Evolutionary conservation across 2,329 filamentous ascomycete genomes (phyloP), one percentile per base, ranked within the genome.

Genomic region (Botryotinia globosa): DNA sequence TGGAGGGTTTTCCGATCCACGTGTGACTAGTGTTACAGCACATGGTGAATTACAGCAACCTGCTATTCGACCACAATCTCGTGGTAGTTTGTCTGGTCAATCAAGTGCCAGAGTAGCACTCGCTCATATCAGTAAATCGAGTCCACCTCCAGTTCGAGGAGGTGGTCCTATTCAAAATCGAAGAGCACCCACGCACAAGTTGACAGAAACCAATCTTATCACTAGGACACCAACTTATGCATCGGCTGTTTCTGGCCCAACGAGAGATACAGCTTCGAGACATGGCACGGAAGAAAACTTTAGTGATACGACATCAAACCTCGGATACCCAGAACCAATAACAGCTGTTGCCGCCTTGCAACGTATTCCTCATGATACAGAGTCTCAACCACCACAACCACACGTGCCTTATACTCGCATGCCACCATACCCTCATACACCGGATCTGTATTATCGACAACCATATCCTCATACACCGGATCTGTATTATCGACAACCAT

Each of bases 91-190:
- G 77, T 73, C 81, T 75, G 67, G 80, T 73, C 71, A 78, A 73
- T 69, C 77, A 78, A n/a, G 81, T 81, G 86, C 85, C 0, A 83
- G 85, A 74, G 75, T 83, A 37, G 81, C 81, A 29, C 78, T 87
- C 10, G 82, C 81, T 62, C 81, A 82, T 63, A 84, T 87, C 73
- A 83, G 81, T 4, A 80, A 79, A 72, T 79, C 74, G 1, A 81
- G 83, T 22, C 82, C 82, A 14, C 79, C 81, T 0, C 77, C 80
- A 22, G 74, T 77, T 37, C 74, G 78, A 74, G 77, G 79, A 20
- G 75, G 78, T 18, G 78, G 79, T 14, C 72, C 75, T 65, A 77
- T 82, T 12, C 77, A 78, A 45, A 79, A 80, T 65, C 67, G 75
- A 18, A 62, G 77, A 44, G 44, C 75, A 0, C 75, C 74, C 37